phyloP scores from a whole-genome alignment of 2,329 filamentous ascomycete genomes.

The Colletotrichum sp. region DNA sequence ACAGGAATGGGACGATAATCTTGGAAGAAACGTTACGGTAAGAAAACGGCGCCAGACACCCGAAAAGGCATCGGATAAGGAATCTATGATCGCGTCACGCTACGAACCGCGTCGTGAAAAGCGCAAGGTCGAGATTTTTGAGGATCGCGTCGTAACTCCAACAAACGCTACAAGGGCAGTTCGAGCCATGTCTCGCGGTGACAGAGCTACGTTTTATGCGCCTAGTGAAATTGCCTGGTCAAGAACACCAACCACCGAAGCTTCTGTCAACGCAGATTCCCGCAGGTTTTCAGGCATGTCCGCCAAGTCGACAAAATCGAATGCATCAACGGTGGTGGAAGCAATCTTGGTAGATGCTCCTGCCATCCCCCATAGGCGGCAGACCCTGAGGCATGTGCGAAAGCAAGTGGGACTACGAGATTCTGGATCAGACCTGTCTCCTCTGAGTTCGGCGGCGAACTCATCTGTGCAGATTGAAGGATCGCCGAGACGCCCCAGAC shows the following conservation, averaged over 20 bases:
- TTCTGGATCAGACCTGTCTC: constrained; percentile 45
- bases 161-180: constrained; percentile 58
- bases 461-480: constrained; percentile 38
- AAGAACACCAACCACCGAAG: constrained; percentile 40
- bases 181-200: constrained; percentile 51
- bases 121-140: constrained; percentile 44
- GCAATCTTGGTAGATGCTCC: constrained; percentile 60
- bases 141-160: constrained; percentile 52
- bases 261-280: constrained; percentile 46
- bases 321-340: constrained; percentile 61
- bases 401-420: constrained; percentile 60
- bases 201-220: constrained; percentile 42
- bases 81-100: constrained; percentile 1
- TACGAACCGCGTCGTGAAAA: constrained; percentile 25
- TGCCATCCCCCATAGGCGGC: constrained; percentile 47
- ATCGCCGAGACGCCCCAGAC: constrained; percentile 31
- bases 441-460: constrained; percentile 46
- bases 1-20: constrained; percentile 60
- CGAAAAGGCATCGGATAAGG: background rate
- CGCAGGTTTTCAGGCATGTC: constrained; percentile 60
- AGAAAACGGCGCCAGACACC: constrained; percentile 45
- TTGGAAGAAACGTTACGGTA: constrained; percentile 58
- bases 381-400: constrained; percentile 66
- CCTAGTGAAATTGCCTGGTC: constrained; percentile 35
- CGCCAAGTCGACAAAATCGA: constrained; percentile 57